Evolutionary conservation across 2,329 filamentous ascomycete genomes (phyloP).

Genomic region (Aspergillus ochraceus): DNA sequence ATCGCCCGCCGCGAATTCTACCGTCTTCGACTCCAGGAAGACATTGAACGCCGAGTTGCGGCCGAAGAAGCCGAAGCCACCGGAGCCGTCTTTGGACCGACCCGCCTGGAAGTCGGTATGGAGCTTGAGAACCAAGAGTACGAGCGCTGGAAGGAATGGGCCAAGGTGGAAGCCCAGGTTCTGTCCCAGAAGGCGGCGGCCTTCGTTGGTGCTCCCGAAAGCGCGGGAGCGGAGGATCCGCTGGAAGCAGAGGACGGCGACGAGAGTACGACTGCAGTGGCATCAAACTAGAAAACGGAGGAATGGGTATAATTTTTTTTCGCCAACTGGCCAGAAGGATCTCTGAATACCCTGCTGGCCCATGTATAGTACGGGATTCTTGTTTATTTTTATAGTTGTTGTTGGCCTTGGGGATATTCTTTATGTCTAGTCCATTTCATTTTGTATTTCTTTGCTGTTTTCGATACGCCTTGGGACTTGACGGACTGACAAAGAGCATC

Average conservation of each 20-base stretch:
- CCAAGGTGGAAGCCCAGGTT: slow-evolving; percentile 54
- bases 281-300: neutral
- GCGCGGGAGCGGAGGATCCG: slow-evolving; percentile 35
- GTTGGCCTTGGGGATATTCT: neutral
- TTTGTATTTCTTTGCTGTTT: neutral
- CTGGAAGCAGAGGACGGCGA: slow-evolving; percentile 29
- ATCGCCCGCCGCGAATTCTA: slow-evolving; percentile 88
- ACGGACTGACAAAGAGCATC: too few relatives aligned
- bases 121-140: slow-evolving; percentile 76
- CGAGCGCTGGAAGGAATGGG: slow-evolving; percentile 85
- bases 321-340: neutral
- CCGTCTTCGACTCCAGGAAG: slow-evolving; percentile 73
- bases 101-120: slow-evolving; percentile 73
- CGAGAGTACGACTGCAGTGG: slow-evolving; percentile 2
- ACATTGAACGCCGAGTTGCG: slow-evolving; percentile 79
- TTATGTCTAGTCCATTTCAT: neutral
- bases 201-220: slow-evolving; percentile 40
- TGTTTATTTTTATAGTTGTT: neutral
- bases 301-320: neutral
- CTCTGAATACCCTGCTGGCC: slow-evolving; percentile 3
- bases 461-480: too few relatives aligned
- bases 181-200: slow-evolving; percentile 50
- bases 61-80: slow-evolving; percentile 82
- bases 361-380: slow-evolving; percentile 20
- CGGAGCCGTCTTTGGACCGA: slow-evolving; percentile 85